phyloP scores from a whole-genome alignment of 805 yeast genomes.

The Saccharomycopsis vini region DNA sequence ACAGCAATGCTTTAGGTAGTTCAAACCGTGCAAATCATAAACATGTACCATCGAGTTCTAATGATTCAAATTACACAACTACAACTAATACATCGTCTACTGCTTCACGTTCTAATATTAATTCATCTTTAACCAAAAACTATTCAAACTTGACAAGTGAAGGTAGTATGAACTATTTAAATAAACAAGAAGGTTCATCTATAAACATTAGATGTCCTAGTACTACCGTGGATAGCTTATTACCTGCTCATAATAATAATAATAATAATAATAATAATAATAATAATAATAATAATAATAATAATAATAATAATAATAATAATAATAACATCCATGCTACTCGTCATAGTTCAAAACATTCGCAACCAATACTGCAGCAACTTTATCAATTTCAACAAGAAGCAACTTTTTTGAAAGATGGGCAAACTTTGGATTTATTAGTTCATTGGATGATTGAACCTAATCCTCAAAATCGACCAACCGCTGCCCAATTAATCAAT shows the following conservation, averaged over 20 bases:
- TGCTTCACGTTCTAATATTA: background rate
- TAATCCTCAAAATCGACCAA: slow-evolving; percentile 71
- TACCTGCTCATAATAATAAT: background rate
- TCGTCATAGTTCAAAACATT: background rate
- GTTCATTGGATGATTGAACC: slow-evolving; percentile 90
- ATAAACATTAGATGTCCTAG: background rate
- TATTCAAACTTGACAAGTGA: slow-evolving; percentile 7
- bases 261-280: background rate
- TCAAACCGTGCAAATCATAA: background rate
- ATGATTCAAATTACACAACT: slow-evolving; percentile 1
- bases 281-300: background rate
- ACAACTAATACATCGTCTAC: background rate
- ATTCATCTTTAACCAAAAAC: background rate
- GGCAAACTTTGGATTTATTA: slow-evolving; percentile 62
- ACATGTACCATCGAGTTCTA: background rate
- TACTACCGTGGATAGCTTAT: background rate
- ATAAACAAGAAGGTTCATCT: background rate
- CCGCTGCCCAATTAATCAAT: slow-evolving; percentile 58
- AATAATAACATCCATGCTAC: background rate
- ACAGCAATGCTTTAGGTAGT: background rate
- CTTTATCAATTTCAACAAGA: no score
- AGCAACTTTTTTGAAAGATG: slow-evolving; percentile 62
- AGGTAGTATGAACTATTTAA: background rate
- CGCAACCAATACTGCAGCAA: background rate
- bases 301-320: background rate